phyloP scores from a whole-genome alignment of 768 basidiomycete genomes.

The Lactarius deliciosus region DNA sequence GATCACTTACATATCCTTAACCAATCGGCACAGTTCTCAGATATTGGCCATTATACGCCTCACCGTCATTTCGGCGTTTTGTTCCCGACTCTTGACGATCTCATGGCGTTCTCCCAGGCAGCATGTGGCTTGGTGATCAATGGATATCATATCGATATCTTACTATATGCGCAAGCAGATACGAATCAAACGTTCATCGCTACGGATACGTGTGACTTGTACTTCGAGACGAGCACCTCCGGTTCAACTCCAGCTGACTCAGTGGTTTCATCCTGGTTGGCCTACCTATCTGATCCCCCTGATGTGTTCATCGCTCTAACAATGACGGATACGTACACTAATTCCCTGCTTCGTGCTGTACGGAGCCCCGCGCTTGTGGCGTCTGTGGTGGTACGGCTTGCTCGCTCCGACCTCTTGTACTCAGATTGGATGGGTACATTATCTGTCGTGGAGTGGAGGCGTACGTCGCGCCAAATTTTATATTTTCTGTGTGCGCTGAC shows the following conservation, averaged over 20 bases:
- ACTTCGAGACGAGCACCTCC: slow-evolving; percentile 14
- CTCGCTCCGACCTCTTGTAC: slow-evolving; percentile 48
- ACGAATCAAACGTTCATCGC: slow-evolving; percentile 13
- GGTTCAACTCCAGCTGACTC: not conserved
- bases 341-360: slow-evolving; percentile 12
- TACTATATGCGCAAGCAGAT: slow-evolving; percentile 23
- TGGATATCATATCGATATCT: slow-evolving; percentile 25
- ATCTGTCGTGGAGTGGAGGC: slow-evolving; percentile 54
- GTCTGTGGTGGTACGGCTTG: slow-evolving; percentile 45
- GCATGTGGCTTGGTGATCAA: slow-evolving; percentile 23
- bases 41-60: not conserved
- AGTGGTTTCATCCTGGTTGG: slow-evolving; percentile 28
- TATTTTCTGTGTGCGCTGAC: slow-evolving; percentile 22
- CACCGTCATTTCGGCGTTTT: slow-evolving; percentile 23
- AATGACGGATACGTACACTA: slow-evolving; percentile 11
- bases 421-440: slow-evolving; percentile 65
- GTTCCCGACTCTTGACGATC: slow-evolving; percentile 23
- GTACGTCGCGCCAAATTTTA: slow-evolving; percentile 39
- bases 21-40: not conserved
- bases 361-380: slow-evolving; percentile 13
- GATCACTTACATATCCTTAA: slow-evolving; percentile 12
- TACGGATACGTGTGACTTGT: slow-evolving; percentile 20
- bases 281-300: slow-evolving; percentile 28
- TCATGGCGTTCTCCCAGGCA: slow-evolving; percentile 24
- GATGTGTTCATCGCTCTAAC: slow-evolving; percentile 27